phyloP scores from a whole-genome alignment of 106 monocot species.

The Amphibolis antarctica region DNA sequence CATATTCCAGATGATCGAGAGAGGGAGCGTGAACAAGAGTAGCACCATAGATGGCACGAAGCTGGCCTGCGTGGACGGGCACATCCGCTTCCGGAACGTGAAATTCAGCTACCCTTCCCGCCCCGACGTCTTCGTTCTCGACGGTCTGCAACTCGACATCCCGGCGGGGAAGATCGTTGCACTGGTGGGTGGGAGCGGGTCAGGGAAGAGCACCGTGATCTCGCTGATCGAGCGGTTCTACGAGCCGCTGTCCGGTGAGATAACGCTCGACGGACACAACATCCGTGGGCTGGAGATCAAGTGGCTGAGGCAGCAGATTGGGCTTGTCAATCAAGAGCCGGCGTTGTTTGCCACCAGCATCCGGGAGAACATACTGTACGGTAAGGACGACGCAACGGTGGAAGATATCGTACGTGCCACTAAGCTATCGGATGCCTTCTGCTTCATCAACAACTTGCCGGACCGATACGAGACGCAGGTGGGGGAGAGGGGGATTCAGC shows the following conservation, averaged over 20 bases:
- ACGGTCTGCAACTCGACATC: constrained; percentile 51
- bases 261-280: constrained; percentile 10
- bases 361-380: constrained; percentile 26
- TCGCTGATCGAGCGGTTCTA: constrained; percentile 96
- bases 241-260: constrained; percentile 41
- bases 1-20: constrained; percentile 94
- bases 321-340: constrained; percentile 26
- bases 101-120: constrained; percentile 83
- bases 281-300: constrained; percentile 16
- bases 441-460: constrained; percentile 22
- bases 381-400: constrained; percentile 20
- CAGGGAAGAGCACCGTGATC: constrained; percentile 92
- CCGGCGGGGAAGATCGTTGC: constrained; percentile 81
- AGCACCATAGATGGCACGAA: constrained; percentile 20
- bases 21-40: constrained; percentile 26
- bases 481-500: constrained; percentile 21
- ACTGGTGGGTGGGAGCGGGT: constrained; percentile 90
- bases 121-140: constrained; percentile 62
- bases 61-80: constrained; percentile 51
- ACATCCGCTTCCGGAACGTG: constrained; percentile 58
- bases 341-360: constrained; percentile 25
- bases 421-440: constrained; percentile 14
- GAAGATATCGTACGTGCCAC: constrained; percentile 13
- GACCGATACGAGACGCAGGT: constrained; percentile 23
- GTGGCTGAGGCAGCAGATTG: constrained; percentile 16